phyloP scores from a whole-genome alignment of 73 alveolate species.

The Tetrahymena malaccensis region DNA sequence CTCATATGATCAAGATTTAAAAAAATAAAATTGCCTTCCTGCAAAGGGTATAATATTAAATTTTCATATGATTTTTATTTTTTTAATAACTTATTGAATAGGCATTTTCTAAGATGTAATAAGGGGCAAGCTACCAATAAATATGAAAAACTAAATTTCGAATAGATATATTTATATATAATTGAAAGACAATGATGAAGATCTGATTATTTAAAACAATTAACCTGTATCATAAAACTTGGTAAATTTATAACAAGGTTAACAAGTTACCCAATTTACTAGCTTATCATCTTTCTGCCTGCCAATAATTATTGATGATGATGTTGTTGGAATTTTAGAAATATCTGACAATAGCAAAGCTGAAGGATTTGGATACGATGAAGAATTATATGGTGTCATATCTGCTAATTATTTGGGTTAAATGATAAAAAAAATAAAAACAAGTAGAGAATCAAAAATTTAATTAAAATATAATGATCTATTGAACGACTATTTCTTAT shows the following conservation, averaged over 20 bases:
- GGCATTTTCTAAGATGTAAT: not conserved
- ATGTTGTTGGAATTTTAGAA: not conserved
- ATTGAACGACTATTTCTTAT: not conserved
- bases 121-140: not conserved
- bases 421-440: not conserved
- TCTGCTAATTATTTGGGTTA: not conserved
- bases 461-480: not conserved
- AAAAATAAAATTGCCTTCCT: not conserved
- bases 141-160: not conserved
- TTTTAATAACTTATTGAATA: not conserved
- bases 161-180: not conserved
- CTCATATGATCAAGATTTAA: not conserved
- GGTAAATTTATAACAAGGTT: not conserved
- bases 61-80: too few relatives aligned
- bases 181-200: not conserved
- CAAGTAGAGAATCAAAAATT: not conserved
- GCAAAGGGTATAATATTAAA: not conserved
- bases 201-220: not conserved
- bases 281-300: not conserved
- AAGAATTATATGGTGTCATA: not conserved
- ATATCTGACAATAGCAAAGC: not conserved
- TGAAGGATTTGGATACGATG: not conserved
- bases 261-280: not conserved
- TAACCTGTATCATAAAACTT: not conserved
- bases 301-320: not conserved